Evolutionary conservation across 257 asterid genomes (phyloP), one percentile per base, ranked within the genome.

Genomic region (Solanum chiquidenum): DNA sequence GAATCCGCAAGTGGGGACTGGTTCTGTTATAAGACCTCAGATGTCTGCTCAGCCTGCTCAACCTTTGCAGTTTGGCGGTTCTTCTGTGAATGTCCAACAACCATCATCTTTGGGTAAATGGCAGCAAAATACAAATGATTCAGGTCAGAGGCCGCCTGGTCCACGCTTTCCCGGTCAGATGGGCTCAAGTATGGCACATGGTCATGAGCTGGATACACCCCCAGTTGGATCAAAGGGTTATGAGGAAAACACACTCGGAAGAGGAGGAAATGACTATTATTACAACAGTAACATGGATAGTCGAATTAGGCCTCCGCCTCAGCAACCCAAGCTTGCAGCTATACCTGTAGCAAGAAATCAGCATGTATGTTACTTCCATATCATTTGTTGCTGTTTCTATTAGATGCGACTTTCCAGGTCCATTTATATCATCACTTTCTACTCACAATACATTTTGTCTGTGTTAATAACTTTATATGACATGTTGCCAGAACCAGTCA

Each of bases 291-390:
- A 91, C 88, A 91, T 90, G 86, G 98, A 93, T 79, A 92, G 89
- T 46, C 94, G 87, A 85, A 90, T 84, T 29, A 91, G 88, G 89
- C 91, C 93, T 86, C 88, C 88, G 40, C 98, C 73, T 49, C 82
- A 75, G 82, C 93, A 86, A 58, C 99, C 98, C 89, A 97, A 95
- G 94, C 98, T 97, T 90, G 95, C 99, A 23, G 92, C 96, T 68
- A 84, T 97, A 69, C 99, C 99, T 12, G 77, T 91, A 88, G 87
- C 94, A 83, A 93, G 96, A 94, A 92, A 92, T 90, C 95, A 91
- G 86, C 97, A 93, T 95, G 99, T 94, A 85, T 82, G 72, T 86
- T 89, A n/a, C 83, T 84, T 37, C 40, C 89, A 44, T 88, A 42
- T 73, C 75, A 38, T 21, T 82, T n/a, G 8, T 80, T 44, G 29